A percentile compares a stretch with the other conserved stretches of the same genome.
phyloP scores from a whole-genome alignment of 768 basidiomycete genomes.

The Podaxis mareebaensis region DNA sequence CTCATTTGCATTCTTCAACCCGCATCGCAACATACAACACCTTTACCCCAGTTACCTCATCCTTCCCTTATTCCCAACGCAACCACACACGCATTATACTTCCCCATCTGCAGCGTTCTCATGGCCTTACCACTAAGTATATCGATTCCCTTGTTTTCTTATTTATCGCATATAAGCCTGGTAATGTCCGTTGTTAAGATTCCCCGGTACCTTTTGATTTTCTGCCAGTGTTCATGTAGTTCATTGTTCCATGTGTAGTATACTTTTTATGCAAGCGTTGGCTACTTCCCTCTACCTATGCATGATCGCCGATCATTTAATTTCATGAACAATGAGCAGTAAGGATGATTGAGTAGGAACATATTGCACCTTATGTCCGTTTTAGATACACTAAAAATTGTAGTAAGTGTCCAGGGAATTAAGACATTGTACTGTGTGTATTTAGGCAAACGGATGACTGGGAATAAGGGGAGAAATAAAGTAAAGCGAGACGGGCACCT shows the following conservation, averaged over 20 bases:
- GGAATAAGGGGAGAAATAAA: not conserved
- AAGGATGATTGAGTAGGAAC: not conserved
- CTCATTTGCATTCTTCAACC: too few relatives aligned
- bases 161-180: conserved; percentile 8
- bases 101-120: not conserved
- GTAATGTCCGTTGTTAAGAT: too few relatives aligned
- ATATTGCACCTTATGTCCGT: not conserved
- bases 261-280: not conserved
- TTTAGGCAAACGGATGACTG: not conserved
- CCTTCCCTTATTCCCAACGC: not conserved
- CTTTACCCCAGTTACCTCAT: not conserved
- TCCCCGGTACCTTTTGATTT: conserved; percentile 1
- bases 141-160: not conserved
- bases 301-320: conserved; percentile 1
- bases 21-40: not conserved
- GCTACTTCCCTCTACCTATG: not conserved
- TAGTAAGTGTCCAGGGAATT: not conserved
- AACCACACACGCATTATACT: not conserved
- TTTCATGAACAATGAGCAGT: not conserved
- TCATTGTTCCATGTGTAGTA: conserved; percentile 7
- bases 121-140: not conserved
- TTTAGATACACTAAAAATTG: not conserved
- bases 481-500: not conserved
- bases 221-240: not conserved
- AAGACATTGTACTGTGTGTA: not conserved